These are phyloP conservation scores for Marasmius fiardii DNA, from an alignment of 1,284 basidiomycete genomes.

Conservation along the genomic window DNA sequence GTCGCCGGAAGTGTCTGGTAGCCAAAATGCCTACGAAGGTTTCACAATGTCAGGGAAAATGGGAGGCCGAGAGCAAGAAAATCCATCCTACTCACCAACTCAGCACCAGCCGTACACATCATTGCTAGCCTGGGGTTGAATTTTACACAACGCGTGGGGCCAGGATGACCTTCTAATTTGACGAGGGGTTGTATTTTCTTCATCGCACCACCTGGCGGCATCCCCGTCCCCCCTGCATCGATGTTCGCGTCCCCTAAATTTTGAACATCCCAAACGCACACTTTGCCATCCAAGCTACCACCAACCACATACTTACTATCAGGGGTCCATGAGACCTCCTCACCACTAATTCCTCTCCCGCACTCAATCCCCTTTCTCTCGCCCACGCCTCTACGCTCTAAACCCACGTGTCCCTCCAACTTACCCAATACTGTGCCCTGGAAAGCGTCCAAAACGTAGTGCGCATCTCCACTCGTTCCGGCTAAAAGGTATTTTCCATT, in stretches of 20 bases:
- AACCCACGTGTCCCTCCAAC: constrained; percentile 76
- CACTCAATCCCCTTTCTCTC: constrained; percentile 49
- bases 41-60: constrained; percentile 10
- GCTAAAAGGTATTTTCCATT: constrained; percentile 90
- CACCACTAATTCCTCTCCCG: constrained; percentile 54
- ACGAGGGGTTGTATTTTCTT: constrained; percentile 52
- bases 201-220: constrained; percentile 32
- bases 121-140: constrained; percentile 90
- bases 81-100: constrained; percentile 57
- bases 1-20: constrained; percentile 61
- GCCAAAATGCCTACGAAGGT: constrained; percentile 72
- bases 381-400: constrained; percentile 65
- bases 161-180: constrained; percentile 72
- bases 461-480: constrained; percentile 89
- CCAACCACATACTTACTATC: constrained; percentile 86
- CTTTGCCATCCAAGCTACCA: constrained; percentile 79
- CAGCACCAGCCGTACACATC: constrained; percentile 83
- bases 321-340: constrained; percentile 90
- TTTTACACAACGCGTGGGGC: constrained; percentile 79
- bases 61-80: constrained; percentile 16
- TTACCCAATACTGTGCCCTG: constrained; percentile 80
- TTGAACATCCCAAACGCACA: constrained; percentile 80
- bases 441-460: constrained; percentile 91
- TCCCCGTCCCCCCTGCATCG: constrained; percentile 50
- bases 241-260: constrained; percentile 44